phyloP scores from a whole-genome alignment of 2,329 filamentous ascomycete genomes.

The Aspergillus melleus region DNA sequence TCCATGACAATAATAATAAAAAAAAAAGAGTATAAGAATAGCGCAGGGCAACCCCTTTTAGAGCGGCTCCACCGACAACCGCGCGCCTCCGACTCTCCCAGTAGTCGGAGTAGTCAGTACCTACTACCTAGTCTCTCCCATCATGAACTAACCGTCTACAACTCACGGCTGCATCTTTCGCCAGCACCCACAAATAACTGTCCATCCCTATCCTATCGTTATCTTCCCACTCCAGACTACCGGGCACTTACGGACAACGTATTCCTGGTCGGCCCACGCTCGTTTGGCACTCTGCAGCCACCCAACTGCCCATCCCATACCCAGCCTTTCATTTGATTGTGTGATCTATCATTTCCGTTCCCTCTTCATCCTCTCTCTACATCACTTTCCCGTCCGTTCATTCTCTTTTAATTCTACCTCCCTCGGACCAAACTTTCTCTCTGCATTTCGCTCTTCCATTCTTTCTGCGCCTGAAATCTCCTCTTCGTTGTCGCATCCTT shows the following conservation, averaged over 20 bases:
- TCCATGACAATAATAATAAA: no score
- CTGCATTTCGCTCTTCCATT: background rate
- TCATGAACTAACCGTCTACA: background rate
- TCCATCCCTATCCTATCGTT: no score
- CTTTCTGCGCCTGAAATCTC: background rate
- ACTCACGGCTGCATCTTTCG: background rate
- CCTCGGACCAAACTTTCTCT: background rate
- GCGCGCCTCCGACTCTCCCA: background rate
- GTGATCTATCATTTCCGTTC: constrained; percentile 7
- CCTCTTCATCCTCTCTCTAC: background rate
- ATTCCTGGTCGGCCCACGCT: background rate
- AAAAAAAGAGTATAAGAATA: background rate
- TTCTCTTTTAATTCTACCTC: background rate
- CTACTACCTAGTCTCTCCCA: background rate
- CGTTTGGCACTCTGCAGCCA: background rate
- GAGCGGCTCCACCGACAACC: background rate
- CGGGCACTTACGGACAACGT: no score
- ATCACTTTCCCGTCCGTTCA: background rate
- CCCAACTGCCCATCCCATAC: background rate
- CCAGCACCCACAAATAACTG: no score
- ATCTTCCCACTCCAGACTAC: no score
- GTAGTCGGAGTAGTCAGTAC: no score
- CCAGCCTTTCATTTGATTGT: background rate
- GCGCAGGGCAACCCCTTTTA: background rate
- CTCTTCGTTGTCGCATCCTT: background rate